Base-by-base conservation (phyloP, 768 basidiomycete genomes). In the Sporobolomyces pararoseus region DNA sequence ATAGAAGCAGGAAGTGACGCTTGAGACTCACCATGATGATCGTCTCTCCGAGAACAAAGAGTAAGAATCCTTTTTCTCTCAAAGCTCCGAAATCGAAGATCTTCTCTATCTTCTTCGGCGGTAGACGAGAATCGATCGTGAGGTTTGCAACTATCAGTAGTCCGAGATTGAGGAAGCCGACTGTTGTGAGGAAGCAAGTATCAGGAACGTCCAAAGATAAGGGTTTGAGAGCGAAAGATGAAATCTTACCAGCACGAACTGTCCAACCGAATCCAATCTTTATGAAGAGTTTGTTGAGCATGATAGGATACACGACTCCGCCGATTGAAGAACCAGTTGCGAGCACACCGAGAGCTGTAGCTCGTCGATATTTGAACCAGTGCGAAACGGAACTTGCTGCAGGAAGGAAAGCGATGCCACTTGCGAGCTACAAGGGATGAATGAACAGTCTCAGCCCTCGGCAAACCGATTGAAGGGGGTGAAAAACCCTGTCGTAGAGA, bases 281-380 rank as follows among this genome's bases (percentile, higher is more conserved):
- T 14, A 19, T 21, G 60, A 80, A 74, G 25, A 83, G 78, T 37
- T 82, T 80, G 73, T 88, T 88, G n/a, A 89, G 79, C 53, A 70
- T 51, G 53, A 61, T 49, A 0, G 69, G 69, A 31, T 62, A 65
- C 80, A 88, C 83, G 71, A 88, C 71, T 37, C 61, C 86, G 4
- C 87, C 87, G 19, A 86, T 76, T 23, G 84, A 85, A n/a, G 85
- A 86, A 19, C 89, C 89, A 32, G 88, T 84, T 1, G 84, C 82
- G 13, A 85, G 85, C 61, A 91, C 80, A 1, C 89, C 90, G 32
- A 88, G 80, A 0, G 89, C 88, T 1, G 89, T 87, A 4, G 87
- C 88, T 14, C 88, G 84, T 69, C 87, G 85, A 70, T 83, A 83
- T 58, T 76, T 75, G 79, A 89, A 90, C 77, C 87, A 83, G 1